phyloP scores from a whole-genome alignment of 23 red algal genomes.

The Cyanidioschyzon merolae region DNA sequence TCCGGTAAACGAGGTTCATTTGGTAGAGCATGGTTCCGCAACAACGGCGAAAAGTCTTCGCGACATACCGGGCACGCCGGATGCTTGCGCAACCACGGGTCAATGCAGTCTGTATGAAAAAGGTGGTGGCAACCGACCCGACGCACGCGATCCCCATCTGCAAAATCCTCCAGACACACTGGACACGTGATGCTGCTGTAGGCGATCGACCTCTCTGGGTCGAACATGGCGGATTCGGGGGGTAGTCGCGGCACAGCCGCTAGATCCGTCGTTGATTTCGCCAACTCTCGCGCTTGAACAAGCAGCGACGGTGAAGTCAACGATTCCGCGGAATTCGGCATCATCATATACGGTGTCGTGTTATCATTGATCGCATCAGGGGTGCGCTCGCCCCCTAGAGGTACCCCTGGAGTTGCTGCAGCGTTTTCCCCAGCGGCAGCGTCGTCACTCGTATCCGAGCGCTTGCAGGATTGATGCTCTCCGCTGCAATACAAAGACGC shows the following conservation, averaged over 20 bases:
- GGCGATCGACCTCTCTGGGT: not conserved
- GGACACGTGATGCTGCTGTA: constrained; percentile 30
- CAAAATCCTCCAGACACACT: constrained; percentile 74
- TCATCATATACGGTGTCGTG: not conserved
- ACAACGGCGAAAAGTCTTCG: not conserved
- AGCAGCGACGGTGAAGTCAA: not conserved
- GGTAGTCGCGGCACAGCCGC: not conserved
- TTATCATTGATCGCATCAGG: not conserved
- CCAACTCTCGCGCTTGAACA: not conserved
- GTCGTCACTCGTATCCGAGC: not conserved
- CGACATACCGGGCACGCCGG: constrained; percentile 73
- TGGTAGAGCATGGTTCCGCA: not conserved
- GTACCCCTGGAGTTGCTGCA: not conserved
- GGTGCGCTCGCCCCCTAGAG: not conserved
- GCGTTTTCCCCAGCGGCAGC: not conserved
- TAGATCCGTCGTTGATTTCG: not conserved
- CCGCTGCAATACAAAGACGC: not conserved
- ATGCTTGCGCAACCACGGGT: constrained; percentile 87
- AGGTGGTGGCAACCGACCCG: constrained; percentile 66
- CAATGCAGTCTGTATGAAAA: constrained; percentile 82
- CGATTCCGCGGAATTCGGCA: not conserved
- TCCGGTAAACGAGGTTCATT: not conserved
- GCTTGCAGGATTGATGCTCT: too few species aligned
- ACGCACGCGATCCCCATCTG: constrained; percentile 56
- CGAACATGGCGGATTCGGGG: not conserved